A percentile compares a stretch with the other conserved stretches of the same genome.
phyloP scores from a whole-genome alignment of 805 yeast genomes.

The Saitoella complicata region DNA sequence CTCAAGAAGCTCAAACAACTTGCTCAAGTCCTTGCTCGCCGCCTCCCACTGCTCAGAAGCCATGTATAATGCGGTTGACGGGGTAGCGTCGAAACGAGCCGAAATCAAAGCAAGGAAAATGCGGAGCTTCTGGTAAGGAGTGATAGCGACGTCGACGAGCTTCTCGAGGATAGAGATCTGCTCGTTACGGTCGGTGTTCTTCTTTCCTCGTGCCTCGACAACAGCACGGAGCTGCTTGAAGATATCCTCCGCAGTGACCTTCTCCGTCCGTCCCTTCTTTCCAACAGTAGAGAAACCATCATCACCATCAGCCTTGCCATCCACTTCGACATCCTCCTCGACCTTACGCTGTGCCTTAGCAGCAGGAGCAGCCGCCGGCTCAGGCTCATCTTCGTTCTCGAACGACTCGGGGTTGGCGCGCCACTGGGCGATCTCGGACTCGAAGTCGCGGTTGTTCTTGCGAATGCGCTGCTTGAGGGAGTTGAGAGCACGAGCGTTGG shows the following conservation, averaged over 20 bases:
- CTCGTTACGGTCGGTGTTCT: constrained; percentile 69
- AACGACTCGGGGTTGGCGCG: constrained; percentile 60
- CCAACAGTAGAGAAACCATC: constrained; percentile 26
- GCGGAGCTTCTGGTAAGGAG: constrained; percentile 61
- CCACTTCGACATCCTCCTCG: constrained; percentile 16
- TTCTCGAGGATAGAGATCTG: constrained; percentile 59
- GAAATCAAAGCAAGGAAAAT: constrained; percentile 72
- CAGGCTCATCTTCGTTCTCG: constrained; percentile 28
- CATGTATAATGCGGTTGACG: constrained; percentile 48
- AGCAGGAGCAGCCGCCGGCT: constrained; percentile 6
- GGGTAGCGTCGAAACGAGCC: constrained; percentile 64
- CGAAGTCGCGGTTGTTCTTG: constrained; percentile 60
- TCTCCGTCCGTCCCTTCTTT: constrained; percentile 22
- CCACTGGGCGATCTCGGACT: constrained; percentile 39
- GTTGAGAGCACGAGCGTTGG: constrained; percentile 73
- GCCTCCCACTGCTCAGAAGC: constrained; percentile 68
- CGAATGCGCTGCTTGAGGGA: constrained; percentile 75
- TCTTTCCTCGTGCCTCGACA: constrained; percentile 87
- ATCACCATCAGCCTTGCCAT: constrained; percentile 20
- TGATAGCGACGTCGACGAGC: constrained; percentile 32
- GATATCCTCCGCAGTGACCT: constrained; percentile 31
- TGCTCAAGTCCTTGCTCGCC: constrained; percentile 32
- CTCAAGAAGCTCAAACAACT: constrained; percentile 55
- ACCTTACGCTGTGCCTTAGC: constrained; percentile 8
- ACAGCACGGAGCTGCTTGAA: constrained; percentile 60